A percentile compares a stretch with the other conserved stretches of the same genome.
phyloP scores from a whole-genome alignment of 2,329 filamentous ascomycete genomes.

The Diaporthe citrichinensis region DNA sequence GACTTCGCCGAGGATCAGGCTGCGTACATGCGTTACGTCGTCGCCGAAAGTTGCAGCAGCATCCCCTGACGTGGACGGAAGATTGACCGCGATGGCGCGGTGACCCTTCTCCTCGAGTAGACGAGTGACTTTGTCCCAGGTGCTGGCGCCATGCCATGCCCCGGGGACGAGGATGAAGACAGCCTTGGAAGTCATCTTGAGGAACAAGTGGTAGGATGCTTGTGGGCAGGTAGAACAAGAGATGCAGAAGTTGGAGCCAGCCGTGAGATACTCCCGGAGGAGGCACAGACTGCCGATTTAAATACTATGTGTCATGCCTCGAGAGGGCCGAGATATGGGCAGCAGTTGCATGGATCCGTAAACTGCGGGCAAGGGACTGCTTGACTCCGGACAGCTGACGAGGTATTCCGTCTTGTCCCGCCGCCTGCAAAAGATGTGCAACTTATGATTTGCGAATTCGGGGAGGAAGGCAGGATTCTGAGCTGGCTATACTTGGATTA shows the following conservation, averaged over 20 bases:
- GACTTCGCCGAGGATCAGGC: slow-evolving; percentile 54
- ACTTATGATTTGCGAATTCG: neutral
- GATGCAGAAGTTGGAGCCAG: neutral
- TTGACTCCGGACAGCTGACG: neutral
- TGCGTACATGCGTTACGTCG: slow-evolving; percentile 57
- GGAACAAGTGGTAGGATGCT: neutral
- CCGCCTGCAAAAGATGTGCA: neutral
- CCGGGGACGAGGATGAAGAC: slow-evolving; percentile 61
- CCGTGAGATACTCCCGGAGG: neutral
- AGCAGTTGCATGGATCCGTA: neutral
- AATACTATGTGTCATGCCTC: neutral
- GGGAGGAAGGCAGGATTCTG: neutral
- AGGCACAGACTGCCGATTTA: neutral
- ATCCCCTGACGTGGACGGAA: slow-evolving; percentile 55
- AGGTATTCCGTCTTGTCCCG: neutral
- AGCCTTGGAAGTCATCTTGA: neutral
- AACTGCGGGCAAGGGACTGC: neutral
- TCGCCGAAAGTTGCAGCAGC: slow-evolving; percentile 56
- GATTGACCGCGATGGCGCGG: slow-evolving; percentile 53
- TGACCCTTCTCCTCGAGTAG: slow-evolving; percentile 51
- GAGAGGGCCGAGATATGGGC: neutral
- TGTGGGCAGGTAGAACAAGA: neutral
- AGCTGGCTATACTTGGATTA: neutral
- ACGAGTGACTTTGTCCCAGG: slow-evolving; percentile 53
- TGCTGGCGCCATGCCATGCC: slow-evolving; percentile 60